Percentiles rank a stretch among this genome's conserved stretches.
phyloP scores from a whole-genome alignment of 208 protist genomes.

The Angomonas desouzai region DNA sequence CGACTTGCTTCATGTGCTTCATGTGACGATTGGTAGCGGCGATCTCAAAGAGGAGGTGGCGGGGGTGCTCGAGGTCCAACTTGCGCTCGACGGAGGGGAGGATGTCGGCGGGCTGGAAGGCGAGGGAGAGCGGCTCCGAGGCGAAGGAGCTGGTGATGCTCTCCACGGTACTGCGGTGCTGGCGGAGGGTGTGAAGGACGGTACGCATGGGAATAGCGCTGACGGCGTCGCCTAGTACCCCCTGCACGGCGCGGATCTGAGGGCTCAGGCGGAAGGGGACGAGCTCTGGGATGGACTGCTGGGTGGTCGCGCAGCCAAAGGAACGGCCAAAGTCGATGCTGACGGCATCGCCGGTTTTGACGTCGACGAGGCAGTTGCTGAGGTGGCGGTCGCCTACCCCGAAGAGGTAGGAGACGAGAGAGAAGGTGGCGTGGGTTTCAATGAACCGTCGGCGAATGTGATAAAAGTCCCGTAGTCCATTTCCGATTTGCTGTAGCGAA shows the following conservation, averaged over 20 bases:
- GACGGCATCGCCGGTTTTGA: constrained; percentile 61
- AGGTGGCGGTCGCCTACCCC: constrained; percentile 94
- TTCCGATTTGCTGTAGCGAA: constrained; percentile 30
- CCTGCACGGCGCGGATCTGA: constrained; percentile 71
- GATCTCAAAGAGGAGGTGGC: constrained; percentile 13
- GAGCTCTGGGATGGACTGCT: constrained; percentile 89
- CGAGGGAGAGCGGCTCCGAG: constrained; percentile 82
- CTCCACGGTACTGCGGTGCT: constrained; percentile 57
- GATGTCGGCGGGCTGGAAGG: constrained; percentile 25
- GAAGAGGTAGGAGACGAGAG: constrained; percentile 81
- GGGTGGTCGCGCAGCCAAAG: constrained; percentile 87
- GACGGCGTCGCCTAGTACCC: constrained; percentile 60
- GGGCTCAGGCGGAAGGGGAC: constrained; percentile 91
- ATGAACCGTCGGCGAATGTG: constrained; percentile 65
- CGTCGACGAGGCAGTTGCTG: constrained; percentile 87
- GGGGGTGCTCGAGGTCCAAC: constrained; percentile 30
- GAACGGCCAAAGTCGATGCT: constrained; percentile 95
- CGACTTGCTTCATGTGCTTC: neutral
- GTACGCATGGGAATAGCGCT: constrained; percentile 59
- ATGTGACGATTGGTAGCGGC: constrained; percentile 14
- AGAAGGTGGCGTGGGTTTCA: constrained; percentile 55
- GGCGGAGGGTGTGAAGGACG: constrained; percentile 35
- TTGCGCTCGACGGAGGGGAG: constrained; percentile 24
- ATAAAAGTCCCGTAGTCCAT: constrained; percentile 56
- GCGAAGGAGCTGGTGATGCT: constrained; percentile 87